phyloP scores from a whole-genome alignment of 2,329 filamentous ascomycete species.

The Phyllosticta citrichinensis region DNA sequence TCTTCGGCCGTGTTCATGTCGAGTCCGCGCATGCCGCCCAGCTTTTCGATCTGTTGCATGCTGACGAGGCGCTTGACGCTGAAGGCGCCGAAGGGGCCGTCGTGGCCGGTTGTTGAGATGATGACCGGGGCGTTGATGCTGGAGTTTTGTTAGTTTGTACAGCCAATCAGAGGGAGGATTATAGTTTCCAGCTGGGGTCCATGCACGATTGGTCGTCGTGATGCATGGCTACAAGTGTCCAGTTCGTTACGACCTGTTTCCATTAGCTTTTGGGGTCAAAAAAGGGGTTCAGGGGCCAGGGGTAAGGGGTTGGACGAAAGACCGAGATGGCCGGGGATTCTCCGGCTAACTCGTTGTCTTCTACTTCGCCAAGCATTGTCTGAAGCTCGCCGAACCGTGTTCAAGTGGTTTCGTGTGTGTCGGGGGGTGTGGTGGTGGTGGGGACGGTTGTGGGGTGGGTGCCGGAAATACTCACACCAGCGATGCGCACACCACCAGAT shows the following conservation, averaged over 20 bases:
- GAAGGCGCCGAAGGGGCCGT: constrained; percentile 86
- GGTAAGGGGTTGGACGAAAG: not conserved
- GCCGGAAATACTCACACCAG: constrained; percentile 45
- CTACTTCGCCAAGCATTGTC: no score
- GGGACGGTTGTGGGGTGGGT: no score
- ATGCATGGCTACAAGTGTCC: constrained; percentile 82
- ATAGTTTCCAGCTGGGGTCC: constrained; percentile 93
- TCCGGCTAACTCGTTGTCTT: no score
- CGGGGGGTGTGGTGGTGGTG: no score
- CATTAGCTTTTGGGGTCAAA: not conserved
- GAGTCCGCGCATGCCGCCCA: constrained; percentile 85
- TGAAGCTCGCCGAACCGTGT: no score
- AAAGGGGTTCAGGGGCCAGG: not conserved
- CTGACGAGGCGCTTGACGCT: constrained; percentile 81
- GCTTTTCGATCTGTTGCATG: constrained; percentile 73
- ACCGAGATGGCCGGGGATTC: no score
- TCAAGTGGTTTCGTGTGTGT: no score
- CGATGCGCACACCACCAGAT: constrained; percentile 54
- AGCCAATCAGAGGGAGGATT: no score
- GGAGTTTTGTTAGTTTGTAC: not conserved
- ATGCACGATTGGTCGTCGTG: constrained; percentile 89
- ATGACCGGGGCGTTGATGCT: constrained; percentile 82
- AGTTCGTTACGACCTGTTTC: constrained; percentile 75
- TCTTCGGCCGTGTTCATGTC: constrained; percentile 91
- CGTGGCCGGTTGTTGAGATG: constrained; percentile 84